Conservation (phyloP, 2,329 filamentous ascomycete genomes). For the Hymenoscyphus infarciens region DNA sequence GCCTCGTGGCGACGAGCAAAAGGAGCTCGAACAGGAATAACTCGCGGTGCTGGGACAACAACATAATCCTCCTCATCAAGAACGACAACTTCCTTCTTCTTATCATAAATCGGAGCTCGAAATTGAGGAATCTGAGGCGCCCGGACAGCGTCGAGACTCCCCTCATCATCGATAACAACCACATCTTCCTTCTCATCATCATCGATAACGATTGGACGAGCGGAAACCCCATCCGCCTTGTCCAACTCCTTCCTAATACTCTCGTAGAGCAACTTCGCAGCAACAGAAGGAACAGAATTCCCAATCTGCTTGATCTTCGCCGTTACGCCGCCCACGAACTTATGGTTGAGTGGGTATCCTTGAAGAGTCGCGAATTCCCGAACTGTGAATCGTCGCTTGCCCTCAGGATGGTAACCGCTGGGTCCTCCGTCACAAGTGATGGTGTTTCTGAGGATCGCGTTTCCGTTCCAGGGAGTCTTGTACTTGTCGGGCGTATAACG, state of each 20-base stretch:
- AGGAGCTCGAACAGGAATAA: not conserved
- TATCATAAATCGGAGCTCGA: not conserved
- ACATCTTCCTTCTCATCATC: not conserved
- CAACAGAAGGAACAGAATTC: conserved; percentile 68
- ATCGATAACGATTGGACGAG: not conserved
- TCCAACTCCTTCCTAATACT: conserved; percentile 1
- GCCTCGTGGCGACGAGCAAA: not conserved
- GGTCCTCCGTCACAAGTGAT: conserved; percentile 64
- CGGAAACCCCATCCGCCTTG: conserved; percentile 3
- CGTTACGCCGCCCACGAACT: conserved; percentile 47
- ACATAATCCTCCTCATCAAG: not conserved
- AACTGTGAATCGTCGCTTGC: conserved; percentile 57
- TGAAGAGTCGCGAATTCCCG: conserved; percentile 67
- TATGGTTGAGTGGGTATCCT: conserved; percentile 60
- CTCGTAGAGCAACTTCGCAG: conserved; percentile 42
- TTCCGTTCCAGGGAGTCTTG: conserved; percentile 42
- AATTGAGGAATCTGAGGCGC: not conserved
- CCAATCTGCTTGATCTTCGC: conserved; percentile 60
- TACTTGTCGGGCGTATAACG: conserved; percentile 10
- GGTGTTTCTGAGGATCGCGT: conserved; percentile 54
- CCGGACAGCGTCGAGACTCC: not conserved
- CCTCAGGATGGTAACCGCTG: conserved; percentile 63
- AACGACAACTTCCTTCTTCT: not conserved
- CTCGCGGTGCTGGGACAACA: not conserved
- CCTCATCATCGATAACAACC: not conserved